Evolutionary conservation across 2,329 filamentous ascomycete genomes (phyloP).

Genomic region (Clonostachys chloroleuca): DNA sequence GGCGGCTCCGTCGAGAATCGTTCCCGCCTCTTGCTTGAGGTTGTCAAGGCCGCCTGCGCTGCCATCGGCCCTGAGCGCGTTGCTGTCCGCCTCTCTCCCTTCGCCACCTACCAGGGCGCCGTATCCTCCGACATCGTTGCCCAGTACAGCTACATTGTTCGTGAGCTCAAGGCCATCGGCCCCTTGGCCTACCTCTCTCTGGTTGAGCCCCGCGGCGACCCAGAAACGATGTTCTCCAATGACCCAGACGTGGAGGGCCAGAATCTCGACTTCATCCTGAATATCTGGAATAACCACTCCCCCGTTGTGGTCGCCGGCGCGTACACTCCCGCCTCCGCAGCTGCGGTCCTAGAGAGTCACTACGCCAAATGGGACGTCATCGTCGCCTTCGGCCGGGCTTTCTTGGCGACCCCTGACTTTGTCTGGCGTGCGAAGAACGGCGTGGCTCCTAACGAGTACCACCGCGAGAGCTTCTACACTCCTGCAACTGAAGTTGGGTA

Average conservation of each 20-base stretch:
- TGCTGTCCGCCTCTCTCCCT: constrained; percentile 39
- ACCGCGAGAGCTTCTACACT: constrained; percentile 19
- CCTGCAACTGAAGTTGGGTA: constrained; percentile 20
- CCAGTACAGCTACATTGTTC: constrained; percentile 45
- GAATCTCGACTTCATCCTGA: constrained; percentile 1
- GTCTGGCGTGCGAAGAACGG: constrained; percentile 17
- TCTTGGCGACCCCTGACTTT: constrained; percentile 21
- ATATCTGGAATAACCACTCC: constrained; percentile 40
- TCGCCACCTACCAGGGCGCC: constrained; percentile 46
- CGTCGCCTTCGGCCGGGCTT: constrained; percentile 22
- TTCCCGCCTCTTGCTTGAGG: constrained; percentile 47
- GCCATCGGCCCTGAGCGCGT: constrained; percentile 38
- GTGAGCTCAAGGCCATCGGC: constrained; percentile 32
- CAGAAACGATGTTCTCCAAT: constrained; percentile 19
- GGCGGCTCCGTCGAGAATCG: constrained; percentile 22
- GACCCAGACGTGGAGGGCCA: not conserved
- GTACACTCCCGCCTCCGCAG: constrained; percentile 42
- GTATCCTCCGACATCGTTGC: constrained; percentile 46
- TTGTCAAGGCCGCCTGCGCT: constrained; percentile 37
- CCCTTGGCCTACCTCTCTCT: constrained; percentile 49
- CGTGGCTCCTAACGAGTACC: constrained; percentile 15
- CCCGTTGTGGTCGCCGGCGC: constrained; percentile 54
- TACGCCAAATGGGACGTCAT: constrained; percentile 26
- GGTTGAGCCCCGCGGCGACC: constrained; percentile 37
- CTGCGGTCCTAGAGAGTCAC: constrained; percentile 15